Evolutionary conservation across 306 rosid genomes (phyloP), one percentile per base, ranked within the genome.

Genomic region (Ochetophila trinervis): DNA sequence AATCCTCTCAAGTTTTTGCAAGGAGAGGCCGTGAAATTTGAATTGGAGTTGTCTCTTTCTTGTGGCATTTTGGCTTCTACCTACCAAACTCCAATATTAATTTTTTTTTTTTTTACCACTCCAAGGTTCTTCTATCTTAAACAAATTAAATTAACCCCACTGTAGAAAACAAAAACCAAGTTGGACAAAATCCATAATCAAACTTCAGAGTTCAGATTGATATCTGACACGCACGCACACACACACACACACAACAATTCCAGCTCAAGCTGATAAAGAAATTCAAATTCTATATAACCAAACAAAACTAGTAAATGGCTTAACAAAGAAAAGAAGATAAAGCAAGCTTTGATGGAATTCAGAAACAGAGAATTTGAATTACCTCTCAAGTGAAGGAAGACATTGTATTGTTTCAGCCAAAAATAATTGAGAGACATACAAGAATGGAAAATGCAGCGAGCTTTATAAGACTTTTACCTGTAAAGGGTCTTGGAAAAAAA

Each of bases 1-100:
- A 92, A 63, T 49, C 95, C 95, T 74, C 93, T 79, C 67, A 74
- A 7, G 65, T 76, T 89, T 83, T 92, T 92, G 44, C 79, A 66
- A 18, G 96, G 96, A 68, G 96, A 77, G 32, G 32, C 4, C 35
- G 78, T 24, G 52, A 80, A 79, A 12, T 74, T 58, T 24, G 89
- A 72, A 69, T 50, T 76, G 0, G 50, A 14, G 34, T 79, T 65
- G 67, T 74, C 73, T 65, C 74, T 75, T 65, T 87, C 96, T 64
- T 84, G 89, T 54, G 91, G 93, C 98, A 92, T 91, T 74, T 62
- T 62, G 53, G 32, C 17, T n/a, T 37, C 53, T 60, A n/a, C 3
- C 10, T 16, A 5, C 54, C 17, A 8, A 7, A n/a, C 2, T 50
- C 21, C 11, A 15, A 5, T 16, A 16, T 4, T 15, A 14, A 16